A percentile compares a stretch with the other conserved stretches of the same genome.
Conservation (phyloP, 805 yeast species). For the Candida nemodendra region DNA sequence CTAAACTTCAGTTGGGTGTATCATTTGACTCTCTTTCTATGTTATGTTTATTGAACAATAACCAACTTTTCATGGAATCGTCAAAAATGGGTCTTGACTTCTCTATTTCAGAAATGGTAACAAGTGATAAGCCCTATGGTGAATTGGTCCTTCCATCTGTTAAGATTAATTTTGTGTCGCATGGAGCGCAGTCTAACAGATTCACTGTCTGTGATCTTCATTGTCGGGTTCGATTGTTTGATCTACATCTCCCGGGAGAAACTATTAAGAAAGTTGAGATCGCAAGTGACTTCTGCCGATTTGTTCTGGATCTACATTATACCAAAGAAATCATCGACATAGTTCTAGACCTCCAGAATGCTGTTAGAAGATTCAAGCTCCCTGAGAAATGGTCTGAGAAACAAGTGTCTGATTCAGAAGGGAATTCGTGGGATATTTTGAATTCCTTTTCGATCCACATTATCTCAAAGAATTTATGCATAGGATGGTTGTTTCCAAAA, state of each 20-base stretch:
- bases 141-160: conserved; percentile 41
- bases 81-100: conserved; percentile 8
- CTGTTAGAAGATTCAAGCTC: conserved; percentile 4
- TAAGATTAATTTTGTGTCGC: conserved; percentile 32
- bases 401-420: conserved; percentile 5
- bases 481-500: conserved; percentile 75
- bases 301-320: conserved; percentile 53
- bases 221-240: conserved; percentile 42
- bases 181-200: conserved; percentile 39
- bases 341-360: conserved; percentile 10
- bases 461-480: conserved; percentile 61
- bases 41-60: conserved; percentile 12
- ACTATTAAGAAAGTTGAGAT: conserved; percentile 49
- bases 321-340: conserved; percentile 24
- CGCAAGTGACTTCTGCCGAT: conserved; percentile 56
- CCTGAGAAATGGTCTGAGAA: not conserved
- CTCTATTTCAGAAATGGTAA: conserved; percentile 16
- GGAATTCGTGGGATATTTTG: conserved; percentile 22
- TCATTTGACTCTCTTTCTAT: conserved; percentile 12
- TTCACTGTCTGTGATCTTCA: conserved; percentile 47
- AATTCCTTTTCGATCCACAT: conserved; percentile 55
- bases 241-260: conserved; percentile 32
- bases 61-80: conserved; percentile 18
- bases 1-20: conserved; percentile 4
- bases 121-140: conserved; percentile 34